Base-by-base conservation (phyloP, 345 rosid genomes). In the rapeseed (Brassica napus) region DNA sequence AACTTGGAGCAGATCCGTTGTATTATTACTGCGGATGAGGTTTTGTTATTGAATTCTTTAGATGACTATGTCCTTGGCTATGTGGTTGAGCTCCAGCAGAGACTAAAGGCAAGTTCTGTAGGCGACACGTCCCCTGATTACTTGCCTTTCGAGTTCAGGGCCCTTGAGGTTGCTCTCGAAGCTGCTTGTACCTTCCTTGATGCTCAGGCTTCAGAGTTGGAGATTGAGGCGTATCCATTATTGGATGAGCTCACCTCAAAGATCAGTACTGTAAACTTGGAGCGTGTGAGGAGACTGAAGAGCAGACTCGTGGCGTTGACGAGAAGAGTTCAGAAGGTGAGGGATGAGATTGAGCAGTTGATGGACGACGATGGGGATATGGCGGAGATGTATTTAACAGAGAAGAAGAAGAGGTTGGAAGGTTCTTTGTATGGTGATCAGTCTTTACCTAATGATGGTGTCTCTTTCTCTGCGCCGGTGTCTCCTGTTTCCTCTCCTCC, bases 311-410 rank as follows among this genome's bases (percentile, higher is more conserved):
- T 93, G 66, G 98, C 97, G 12, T 83, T 95, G 84, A 93, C 97
- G 23, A 83, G 98, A 72, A 88, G 98, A 87, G 99, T 95, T 80
- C 99, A 95, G 81, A 95, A 93, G 92, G 99, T 96, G 58, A 89
- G 99, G 79, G 99, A 96, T 83, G 99, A 96, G 89, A 96, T 96
- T 74, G 99, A 96, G 81, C 98, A 96, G 84, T 89, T 96, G 30
- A 96, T 96, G 99, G 98, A 95, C 78, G 99, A 96, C 84, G 99
- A 96, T 65, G 99, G 99, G 16, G 99, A 96, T 84, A 93, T 95
- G 99, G 99, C 98, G 0, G 99, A 95, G 83, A 91, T 95, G 99
- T 90, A 89, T 84, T 91, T 95, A 57, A 93, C 98, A 3, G 99
- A 95, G 86, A 95, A 95, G 92, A 95, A 95, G 83, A 85, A 83